Evolutionary conservation across 2,329 filamentous ascomycete species (phyloP), one percentile per base, ranked within the genome.

Genomic region (Cercospora sp.): DNA sequence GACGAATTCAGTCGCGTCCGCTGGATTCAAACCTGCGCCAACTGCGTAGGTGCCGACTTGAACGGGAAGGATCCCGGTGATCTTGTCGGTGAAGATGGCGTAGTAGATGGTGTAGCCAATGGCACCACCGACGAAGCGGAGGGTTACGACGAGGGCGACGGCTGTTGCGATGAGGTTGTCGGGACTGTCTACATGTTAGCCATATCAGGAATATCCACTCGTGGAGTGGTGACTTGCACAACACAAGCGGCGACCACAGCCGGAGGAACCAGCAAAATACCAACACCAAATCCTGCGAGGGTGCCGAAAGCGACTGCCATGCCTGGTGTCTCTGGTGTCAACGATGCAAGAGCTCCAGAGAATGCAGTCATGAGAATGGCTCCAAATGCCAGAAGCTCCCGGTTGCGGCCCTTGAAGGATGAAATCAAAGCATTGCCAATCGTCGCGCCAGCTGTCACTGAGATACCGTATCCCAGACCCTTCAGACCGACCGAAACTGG

Each of bases 141-240:
- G 86, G n/a, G 87, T 85, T 58, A 91, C 84, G 0, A 88, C 90
- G 18, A 91, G 81, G 3, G 89, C 87, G 1, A 88, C 86, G 60
- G 90, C 84, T 3, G 89, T 90, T 6, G 87, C 89, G 69, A 91
- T 90, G 5, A 90, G 82, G 64, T 90, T 87, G 73, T 89, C 86
- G 0, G 88, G 88, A 68, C 87, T 90, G 70, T 86, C 2, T 1
- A 18, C 3, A 4, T 2, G 16, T 62, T 20, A 62, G 20, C 20
- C 20, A 20, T 20, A 20, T 20, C 20, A 20, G 20, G 20, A 20
- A 20, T 20, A 20, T 20, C 20, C 20, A 20, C 20, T 20, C 20
- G 20, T 20, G 20, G 20, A 20, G 20, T 20, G 20, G 20, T 20
- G 20, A 20, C 20, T 20, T 53, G 53, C 60, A 63, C 60, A 28